A percentile compares a stretch with the other conserved stretches of the same genome.
phyloP scores from a whole-genome alignment of 2,329 filamentous ascomycete species.

The Aspergillus sp. region DNA sequence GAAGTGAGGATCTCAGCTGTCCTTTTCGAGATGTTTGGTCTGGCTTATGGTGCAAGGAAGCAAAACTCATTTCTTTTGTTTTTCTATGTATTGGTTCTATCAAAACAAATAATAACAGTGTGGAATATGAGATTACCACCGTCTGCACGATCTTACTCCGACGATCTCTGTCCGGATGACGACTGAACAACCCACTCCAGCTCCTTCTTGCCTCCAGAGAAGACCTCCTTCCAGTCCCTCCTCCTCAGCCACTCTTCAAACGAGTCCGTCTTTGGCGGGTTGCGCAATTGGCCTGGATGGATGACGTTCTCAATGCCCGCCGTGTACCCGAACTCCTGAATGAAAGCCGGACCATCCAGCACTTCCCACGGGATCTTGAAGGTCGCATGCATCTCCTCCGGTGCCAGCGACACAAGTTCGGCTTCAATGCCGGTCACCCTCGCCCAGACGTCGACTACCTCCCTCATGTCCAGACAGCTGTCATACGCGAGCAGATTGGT shows the following conservation, averaged over 20 bases:
- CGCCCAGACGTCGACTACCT: conserved; percentile 38
- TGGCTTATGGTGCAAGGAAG: too few relatives aligned
- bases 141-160: too few relatives aligned
- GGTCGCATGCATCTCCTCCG: conserved; percentile 32
- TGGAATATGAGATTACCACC: too few relatives aligned
- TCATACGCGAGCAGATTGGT: conserved; percentile 49
- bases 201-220: conserved; percentile 5
- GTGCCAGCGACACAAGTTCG: conserved; percentile 25
- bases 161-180: not conserved
- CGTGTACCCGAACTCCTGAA: conserved; percentile 44
- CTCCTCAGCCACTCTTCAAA: conserved; percentile 23
- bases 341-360: conserved; percentile 34
- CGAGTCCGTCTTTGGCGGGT: not conserved
- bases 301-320: conserved; percentile 40
- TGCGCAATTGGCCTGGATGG: conserved; percentile 38
- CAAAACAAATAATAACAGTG: too few relatives aligned
- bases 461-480: conserved; percentile 32
- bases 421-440: conserved; percentile 39
- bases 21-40: too few relatives aligned
- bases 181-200: not conserved
- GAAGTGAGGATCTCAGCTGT: too few relatives aligned
- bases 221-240: conserved; percentile 17
- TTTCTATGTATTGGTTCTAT: too few relatives aligned
- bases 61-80: too few relatives aligned
- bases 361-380: conserved; percentile 31